These are phyloP conservation scores for Glycine tomentella DNA, from an alignment of 306 rosid genomes.

Conservation along the genomic window DNA sequence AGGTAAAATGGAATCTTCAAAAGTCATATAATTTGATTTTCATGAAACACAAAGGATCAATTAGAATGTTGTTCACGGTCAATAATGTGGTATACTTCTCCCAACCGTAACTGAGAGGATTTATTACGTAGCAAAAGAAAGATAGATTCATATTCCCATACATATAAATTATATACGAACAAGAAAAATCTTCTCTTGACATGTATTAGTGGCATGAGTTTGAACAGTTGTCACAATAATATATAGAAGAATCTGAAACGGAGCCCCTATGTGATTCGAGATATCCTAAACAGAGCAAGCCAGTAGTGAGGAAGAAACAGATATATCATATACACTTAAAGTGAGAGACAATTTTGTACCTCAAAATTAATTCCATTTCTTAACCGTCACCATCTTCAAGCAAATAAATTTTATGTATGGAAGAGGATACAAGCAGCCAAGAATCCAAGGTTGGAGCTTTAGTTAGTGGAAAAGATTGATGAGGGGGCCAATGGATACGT, in stretches of 20 bases:
- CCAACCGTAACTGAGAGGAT: no score
- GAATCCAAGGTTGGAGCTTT: constrained; percentile 38
- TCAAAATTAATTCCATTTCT: background rate
- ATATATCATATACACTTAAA: background rate
- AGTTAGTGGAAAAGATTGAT: constrained; percentile 33
- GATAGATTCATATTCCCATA: no score
- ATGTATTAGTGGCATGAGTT: constrained; percentile 6
- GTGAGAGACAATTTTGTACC: background rate
- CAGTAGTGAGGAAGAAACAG: background rate
- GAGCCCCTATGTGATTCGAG: background rate
- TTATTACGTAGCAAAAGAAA: no score
- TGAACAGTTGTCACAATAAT: background rate
- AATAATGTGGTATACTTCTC: no score
- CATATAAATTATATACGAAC: no score
- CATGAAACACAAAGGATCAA: no score
- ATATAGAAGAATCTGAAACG: background rate
- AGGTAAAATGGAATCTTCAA: no score
- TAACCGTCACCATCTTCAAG: background rate
- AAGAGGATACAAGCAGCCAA: constrained; percentile 23
- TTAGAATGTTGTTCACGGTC: no score
- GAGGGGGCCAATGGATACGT: constrained; percentile 32
- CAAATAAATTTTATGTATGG: background rate
- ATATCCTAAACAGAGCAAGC: background rate
- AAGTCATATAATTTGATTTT: no score
- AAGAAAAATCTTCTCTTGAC: background rate